A percentile compares a stretch with the other conserved stretches of the same genome.
phyloP scores from a whole-genome alignment of 768 basidiomycete species.

The Paxillus ammoniavirescens region DNA sequence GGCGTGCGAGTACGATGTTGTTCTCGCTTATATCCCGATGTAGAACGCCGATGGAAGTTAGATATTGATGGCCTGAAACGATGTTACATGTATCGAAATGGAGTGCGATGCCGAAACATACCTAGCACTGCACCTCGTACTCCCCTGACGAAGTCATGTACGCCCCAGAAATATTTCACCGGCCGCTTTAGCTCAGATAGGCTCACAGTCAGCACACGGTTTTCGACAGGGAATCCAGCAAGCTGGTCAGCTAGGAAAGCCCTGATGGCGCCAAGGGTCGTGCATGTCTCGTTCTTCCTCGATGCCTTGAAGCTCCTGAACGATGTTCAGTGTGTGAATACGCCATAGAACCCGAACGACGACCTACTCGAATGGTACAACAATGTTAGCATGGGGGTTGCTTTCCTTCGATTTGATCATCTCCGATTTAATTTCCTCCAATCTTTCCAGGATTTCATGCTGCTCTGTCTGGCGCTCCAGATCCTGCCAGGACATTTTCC shows the following conservation, averaged over 20 bases:
- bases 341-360: neutral
- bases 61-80: slow-evolving; percentile 16
- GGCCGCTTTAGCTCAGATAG: slow-evolving; percentile 8
- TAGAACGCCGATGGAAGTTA: slow-evolving; percentile 20
- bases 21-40: slow-evolving; percentile 36
- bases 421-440: neutral
- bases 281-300: neutral
- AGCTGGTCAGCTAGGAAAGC: slow-evolving; percentile 1
- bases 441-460: neutral
- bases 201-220: slow-evolving; percentile 1
- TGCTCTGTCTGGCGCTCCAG: neutral
- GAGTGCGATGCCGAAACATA: neutral
- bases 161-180: slow-evolving; percentile 13
- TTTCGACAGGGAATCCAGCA: neutral
- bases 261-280: slow-evolving; percentile 6
- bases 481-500: slow-evolving; percentile 14
- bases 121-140: slow-evolving; percentile 13
- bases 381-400: neutral
- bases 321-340: no score
- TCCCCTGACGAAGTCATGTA: slow-evolving; percentile 19
- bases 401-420: neutral
- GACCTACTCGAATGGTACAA: neutral
- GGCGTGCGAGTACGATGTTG: slow-evolving; percentile 29
- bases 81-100: neutral
- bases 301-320: neutral